Base-by-base conservation (phyloP, 1,284 basidiomycete genomes). In the Ceratobasidium sp. region DNA sequence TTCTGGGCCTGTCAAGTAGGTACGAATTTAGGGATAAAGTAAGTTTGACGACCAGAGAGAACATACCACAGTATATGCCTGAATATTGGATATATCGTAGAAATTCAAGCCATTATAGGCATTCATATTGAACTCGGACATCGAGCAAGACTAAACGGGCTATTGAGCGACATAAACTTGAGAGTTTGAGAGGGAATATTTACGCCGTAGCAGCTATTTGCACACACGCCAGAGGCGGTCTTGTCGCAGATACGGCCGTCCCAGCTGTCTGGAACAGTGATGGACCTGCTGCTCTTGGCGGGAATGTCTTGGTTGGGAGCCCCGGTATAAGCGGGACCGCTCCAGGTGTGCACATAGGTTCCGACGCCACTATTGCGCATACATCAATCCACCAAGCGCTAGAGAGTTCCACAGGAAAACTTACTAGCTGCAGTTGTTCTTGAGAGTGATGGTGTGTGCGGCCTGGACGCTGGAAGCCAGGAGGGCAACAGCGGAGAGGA, bases 11-110 rank as follows among this genome's bases (percentile, higher is more conserved):
- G 34, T n/a, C 26, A 34, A 26, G 53, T 48, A 32, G 39, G 12
- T 1, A 58, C 2, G 12, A 50, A 23, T 23, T 6, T 3, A 28
- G 12, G 12, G 23, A 23, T 5, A 14, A 3, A 1, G 10, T 8
- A 21, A 36, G 16, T 57, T 9, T 36, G 21, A 5, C 1, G 32
- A 28, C 18, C 2, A 10, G 3, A 10, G 16, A 23, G 16, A 12
- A 45, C 43, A 45, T 50, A 70, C 67, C 55, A 73, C 65, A 55
- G 30, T 70, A 43, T 69, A 73, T 3, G 64, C 72, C 23, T 67
- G 64, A n/a, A 73, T 73, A 58, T 73, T 73, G 12, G 72, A 73
- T 43, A 73, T 73, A 26, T 73, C 72, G 23, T 73, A 73, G 43
- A 28, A 73, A 39, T 67, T 69, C 18, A 73, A 26, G 2, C 71